phyloP scores from a whole-genome alignment of 1,284 basidiomycete genomes.

The Pseudozyma sp. region DNA sequence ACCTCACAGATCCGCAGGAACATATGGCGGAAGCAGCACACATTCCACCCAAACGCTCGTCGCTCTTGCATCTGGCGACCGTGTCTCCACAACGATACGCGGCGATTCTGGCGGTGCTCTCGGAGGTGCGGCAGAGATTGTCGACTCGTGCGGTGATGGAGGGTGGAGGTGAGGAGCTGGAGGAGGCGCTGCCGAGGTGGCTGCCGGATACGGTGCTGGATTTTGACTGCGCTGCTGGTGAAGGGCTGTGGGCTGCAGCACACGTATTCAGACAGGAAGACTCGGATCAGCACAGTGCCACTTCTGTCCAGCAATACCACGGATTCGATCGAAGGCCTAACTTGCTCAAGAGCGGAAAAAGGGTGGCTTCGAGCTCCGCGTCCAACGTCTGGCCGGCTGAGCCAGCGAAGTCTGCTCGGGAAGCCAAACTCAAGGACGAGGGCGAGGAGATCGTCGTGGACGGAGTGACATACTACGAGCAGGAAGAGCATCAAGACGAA shows the following conservation, averaged over 20 bases:
- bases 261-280: slow-evolving; percentile 47
- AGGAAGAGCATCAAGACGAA: slow-evolving; percentile 26
- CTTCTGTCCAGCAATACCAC: slow-evolving; percentile 25
- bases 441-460: slow-evolving; percentile 40
- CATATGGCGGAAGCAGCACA: slow-evolving; percentile 35
- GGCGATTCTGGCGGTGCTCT: slow-evolving; percentile 42
- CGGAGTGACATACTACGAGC: slow-evolving; percentile 35
- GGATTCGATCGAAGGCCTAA: slow-evolving; percentile 49
- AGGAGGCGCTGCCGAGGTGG: slow-evolving; percentile 36
- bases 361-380: slow-evolving; percentile 30
- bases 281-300: slow-evolving; percentile 1
- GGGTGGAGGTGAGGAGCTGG: background rate
- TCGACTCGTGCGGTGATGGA: slow-evolving; percentile 3
- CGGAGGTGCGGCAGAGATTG: slow-evolving; percentile 36
- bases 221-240: slow-evolving; percentile 52
- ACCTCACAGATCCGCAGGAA: slow-evolving; percentile 39
- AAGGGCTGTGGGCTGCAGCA: slow-evolving; percentile 63
- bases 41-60: slow-evolving; percentile 42
- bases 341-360: slow-evolving; percentile 46
- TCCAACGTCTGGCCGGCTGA: slow-evolving; percentile 27
- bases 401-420: slow-evolving; percentile 6
- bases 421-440: slow-evolving; percentile 28
- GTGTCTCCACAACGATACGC: slow-evolving; percentile 49
- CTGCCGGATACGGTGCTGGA: slow-evolving; percentile 53
- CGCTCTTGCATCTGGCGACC: slow-evolving; percentile 43